These are phyloP conservation scores for Dictyostelium purpureum DNA, from an alignment of 78 protist genomes.

Conservation along the genomic window DNA sequence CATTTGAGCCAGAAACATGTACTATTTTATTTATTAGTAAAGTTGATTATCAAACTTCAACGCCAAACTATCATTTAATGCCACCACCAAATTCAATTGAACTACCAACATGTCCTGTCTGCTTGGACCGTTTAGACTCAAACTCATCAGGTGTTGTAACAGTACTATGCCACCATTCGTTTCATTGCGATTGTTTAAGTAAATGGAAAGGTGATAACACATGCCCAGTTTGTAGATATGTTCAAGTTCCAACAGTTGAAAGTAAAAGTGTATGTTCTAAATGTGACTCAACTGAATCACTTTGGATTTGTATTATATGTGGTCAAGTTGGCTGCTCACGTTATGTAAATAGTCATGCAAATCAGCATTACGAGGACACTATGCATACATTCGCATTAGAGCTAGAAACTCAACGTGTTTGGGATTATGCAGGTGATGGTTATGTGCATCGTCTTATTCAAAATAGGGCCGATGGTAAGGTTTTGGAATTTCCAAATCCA, in stretches of 20 bases:
- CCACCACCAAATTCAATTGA: slow-evolving; percentile 66
- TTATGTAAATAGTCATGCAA: slow-evolving; percentile 90
- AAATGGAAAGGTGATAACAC: slow-evolving; percentile 76
- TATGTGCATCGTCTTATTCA: slow-evolving; percentile 90
- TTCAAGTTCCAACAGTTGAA: slow-evolving; percentile 72
- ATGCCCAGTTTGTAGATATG: slow-evolving; percentile 88
- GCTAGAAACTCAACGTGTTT: slow-evolving; percentile 91
- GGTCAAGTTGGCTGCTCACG: slow-evolving; percentile 92
- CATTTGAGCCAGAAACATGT: slow-evolving; percentile 84
- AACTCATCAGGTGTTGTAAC: slow-evolving; percentile 87
- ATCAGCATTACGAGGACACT: slow-evolving; percentile 88
- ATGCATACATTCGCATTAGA: slow-evolving; percentile 93
- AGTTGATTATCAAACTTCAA: slow-evolving; percentile 26
- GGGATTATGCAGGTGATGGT: slow-evolving; percentile 97
- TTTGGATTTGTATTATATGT: slow-evolving; percentile 96
- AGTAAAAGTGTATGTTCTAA: slow-evolving; percentile 22
- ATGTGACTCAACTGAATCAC: slow-evolving; percentile 82
- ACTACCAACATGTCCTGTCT: slow-evolving; percentile 95
- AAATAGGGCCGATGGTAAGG: slow-evolving; percentile 89
- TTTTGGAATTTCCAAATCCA: slow-evolving; percentile 91
- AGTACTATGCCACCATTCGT: slow-evolving; percentile 92
- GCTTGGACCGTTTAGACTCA: slow-evolving; percentile 91
- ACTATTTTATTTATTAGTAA: slow-evolving; percentile 30
- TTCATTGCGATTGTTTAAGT: slow-evolving; percentile 85
- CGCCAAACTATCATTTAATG: slow-evolving; percentile 69